Evolutionary conservation across 2,329 filamentous ascomycete genomes (phyloP).

Genomic region (Chaetomiaceae sp.): DNA sequence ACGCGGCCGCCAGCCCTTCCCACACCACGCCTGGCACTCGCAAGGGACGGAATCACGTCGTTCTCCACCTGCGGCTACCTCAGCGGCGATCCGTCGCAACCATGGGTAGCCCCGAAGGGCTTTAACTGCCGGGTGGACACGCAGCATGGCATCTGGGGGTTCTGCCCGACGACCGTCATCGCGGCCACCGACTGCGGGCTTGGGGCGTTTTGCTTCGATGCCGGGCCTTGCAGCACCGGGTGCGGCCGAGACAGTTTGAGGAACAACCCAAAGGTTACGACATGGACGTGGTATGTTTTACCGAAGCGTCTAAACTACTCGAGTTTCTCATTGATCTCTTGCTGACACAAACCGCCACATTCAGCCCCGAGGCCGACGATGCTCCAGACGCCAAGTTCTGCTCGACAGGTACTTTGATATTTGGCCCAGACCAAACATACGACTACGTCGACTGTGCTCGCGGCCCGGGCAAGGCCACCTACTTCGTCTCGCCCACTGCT

Average conservation of each 20-base stretch:
- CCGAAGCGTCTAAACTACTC: no score
- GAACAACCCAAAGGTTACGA: neutral
- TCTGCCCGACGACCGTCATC: conserved; percentile 36
- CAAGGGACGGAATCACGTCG: neutral
- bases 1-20: neutral
- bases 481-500: no score
- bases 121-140: conserved; percentile 37
- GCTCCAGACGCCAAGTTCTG: no score
- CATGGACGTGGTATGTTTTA: conserved; percentile 1
- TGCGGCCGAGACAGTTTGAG: neutral
- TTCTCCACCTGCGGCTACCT: conserved; percentile 12
- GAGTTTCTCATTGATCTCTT: no score
- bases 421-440: no score
- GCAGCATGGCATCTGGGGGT: conserved; percentile 36
- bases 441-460: no score
- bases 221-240: neutral
- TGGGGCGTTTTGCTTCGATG: conserved; percentile 27
- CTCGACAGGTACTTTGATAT: no score
- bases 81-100: conserved; percentile 29
- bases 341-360: no score
- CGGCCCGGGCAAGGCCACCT: no score
- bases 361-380: no score
- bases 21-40: neutral
- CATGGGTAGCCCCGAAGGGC: conserved; percentile 32
- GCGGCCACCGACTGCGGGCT: conserved; percentile 35